Evolutionary conservation across 305 asterid genomes (phyloP), one percentile per base, ranked within the genome.

Genomic region (Ilex paraguariensis): DNA sequence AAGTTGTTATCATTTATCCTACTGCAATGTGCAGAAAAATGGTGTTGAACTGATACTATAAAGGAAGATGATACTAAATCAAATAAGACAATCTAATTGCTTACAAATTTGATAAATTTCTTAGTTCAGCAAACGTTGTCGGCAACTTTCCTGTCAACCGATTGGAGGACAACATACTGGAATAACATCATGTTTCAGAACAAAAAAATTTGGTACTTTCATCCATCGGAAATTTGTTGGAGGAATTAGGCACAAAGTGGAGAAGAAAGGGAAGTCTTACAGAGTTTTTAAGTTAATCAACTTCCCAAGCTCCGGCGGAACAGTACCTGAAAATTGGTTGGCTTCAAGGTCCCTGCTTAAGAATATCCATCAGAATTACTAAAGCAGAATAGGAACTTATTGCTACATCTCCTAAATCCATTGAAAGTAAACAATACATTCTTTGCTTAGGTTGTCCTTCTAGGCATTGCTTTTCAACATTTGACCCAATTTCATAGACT

Each of bases 101-200:
- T 84, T 80, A 92, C 98, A 92, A 72, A 78, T 92, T 95, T 4
- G 62, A 65, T 64, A 92, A 77, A 68, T 82, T 87, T 71, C 73
- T 64, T 51, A 92, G 75, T 68, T 75, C 59, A n/a, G 90, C 73
- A 68, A 92, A 76, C 15, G 97, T 77, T 21, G 68, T 15, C 3
- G 97, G 97, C 63, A 92, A 66, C 65, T 73, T 67, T 63, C 97
- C 97, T 7, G 75, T 70, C 44, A 92, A 75, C 48, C 66, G 82
- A 73, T 92, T 92, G 64, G 98, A 85, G 61, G 96, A 90, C 80
- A 92, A 70, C 52, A 90, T 67, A 89, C 98, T 90, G 90, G 31
- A 57, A 75, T 74, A 72, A 39, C 46, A 57, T 63, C 53, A 76
- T 56, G 9, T 36, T 36, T 50, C 65, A 42, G 57, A 36, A 28